Conservation (phyloP, 495 filamentous ascomycete genomes). For the Penicillium argentinense region DNA sequence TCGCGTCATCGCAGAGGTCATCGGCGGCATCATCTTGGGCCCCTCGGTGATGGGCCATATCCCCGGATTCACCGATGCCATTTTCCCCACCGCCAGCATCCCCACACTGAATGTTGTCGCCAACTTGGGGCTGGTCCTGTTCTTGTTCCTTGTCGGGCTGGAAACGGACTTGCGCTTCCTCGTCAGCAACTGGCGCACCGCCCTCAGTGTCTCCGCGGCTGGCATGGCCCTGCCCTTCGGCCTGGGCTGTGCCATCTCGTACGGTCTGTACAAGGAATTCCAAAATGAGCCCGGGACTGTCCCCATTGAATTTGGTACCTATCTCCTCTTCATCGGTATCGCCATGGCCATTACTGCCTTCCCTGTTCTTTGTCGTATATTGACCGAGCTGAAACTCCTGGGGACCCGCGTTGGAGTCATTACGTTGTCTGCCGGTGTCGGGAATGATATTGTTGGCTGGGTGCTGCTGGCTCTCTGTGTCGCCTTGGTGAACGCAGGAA, state of each 20-base stretch:
- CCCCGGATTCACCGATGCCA: conserved; percentile 72
- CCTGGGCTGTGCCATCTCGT: conserved; percentile 73
- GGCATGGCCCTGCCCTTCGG: conserved; percentile 83
- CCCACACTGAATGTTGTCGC: conserved; percentile 77
- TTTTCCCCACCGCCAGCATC: conserved; percentile 75
- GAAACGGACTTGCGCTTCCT: conserved; percentile 91
- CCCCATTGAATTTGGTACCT: conserved; percentile 74
- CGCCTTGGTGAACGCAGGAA: conserved; percentile 85
- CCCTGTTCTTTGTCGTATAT: conserved; percentile 90
- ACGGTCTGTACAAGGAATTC: conserved; percentile 82
- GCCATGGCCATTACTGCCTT: conserved; percentile 97
- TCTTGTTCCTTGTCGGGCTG: conserved; percentile 88
- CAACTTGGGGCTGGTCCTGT: conserved; percentile 86
- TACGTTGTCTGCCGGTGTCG: conserved; percentile 88
- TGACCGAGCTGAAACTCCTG: conserved; percentile 89
- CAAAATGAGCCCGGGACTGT: conserved; percentile 59
- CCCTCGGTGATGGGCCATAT: conserved; percentile 84
- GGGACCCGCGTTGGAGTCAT: conserved; percentile 84
- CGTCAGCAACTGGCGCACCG: conserved; percentile 81
- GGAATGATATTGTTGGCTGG: conserved; percentile 96
- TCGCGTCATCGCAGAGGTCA: conserved; percentile 92
- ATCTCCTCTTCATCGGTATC: conserved; percentile 90
- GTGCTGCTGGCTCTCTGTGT: conserved; percentile 92
- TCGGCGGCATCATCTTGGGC: conserved; percentile 88
- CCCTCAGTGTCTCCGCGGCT: conserved; percentile 74